phyloP scores from a whole-genome alignment of 345 rosid species.

The Eucalyptus erythrocorys region DNA sequence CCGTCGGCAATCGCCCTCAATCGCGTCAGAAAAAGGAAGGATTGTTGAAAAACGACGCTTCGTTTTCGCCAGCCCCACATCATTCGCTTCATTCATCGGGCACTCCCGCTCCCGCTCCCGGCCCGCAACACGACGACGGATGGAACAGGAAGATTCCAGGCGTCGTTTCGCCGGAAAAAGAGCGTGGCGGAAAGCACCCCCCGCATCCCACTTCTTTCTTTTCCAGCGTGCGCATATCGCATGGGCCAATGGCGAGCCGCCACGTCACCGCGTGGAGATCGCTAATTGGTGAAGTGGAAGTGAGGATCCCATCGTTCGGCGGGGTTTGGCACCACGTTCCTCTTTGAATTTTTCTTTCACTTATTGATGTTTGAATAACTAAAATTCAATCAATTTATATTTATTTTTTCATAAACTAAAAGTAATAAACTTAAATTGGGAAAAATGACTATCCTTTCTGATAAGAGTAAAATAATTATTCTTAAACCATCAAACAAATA shows the following conservation, averaged over 20 bases:
- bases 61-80: not conserved
- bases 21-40: not conserved
- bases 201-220: not conserved
- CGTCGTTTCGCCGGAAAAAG: not conserved
- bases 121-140: not conserved
- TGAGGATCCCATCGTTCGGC: not conserved
- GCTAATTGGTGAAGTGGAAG: not conserved
- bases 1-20: not conserved
- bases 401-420: not conserved
- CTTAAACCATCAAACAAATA: not conserved
- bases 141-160: not conserved
- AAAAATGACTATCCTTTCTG: accelerated
- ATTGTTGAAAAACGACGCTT: not conserved
- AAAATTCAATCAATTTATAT: not conserved
- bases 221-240: not conserved
- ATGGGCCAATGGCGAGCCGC: not conserved
- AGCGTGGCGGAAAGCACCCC: not conserved
- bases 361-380: not conserved
- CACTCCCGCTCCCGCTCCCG: not conserved
- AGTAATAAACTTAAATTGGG: not conserved
- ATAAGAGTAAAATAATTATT: not conserved
- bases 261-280: not conserved
- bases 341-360: not conserved
- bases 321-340: not conserved
- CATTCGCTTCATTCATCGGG: not conserved